phyloP scores from a whole-genome alignment of 768 basidiomycete species.

The Suillus ampliporus region DNA sequence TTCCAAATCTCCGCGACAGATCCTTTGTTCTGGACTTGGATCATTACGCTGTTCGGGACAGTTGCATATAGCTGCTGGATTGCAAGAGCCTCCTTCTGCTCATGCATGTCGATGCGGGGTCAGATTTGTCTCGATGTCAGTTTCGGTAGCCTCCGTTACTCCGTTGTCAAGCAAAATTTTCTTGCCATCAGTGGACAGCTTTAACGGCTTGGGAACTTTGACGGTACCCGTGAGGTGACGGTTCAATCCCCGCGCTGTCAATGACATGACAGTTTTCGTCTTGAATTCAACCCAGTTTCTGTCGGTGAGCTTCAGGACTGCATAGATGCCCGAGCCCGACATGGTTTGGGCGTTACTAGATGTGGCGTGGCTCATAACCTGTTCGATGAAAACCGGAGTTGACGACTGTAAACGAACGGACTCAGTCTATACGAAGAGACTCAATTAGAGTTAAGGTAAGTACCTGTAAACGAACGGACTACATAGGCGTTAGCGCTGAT shows the following conservation, averaged over 20 bases:
- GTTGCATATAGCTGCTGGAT: constrained; percentile 14
- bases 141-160: not conserved
- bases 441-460: too few relatives aligned
- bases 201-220: constrained; percentile 9
- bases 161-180: not conserved
- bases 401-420: too few relatives aligned
- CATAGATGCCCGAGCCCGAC: constrained; percentile 5
- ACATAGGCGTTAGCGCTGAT: too few relatives aligned
- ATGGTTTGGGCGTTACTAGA: too few relatives aligned
- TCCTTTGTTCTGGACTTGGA: constrained; percentile 1
- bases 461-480: too few relatives aligned
- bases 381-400: too few relatives aligned
- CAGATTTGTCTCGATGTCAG: constrained; percentile 2
- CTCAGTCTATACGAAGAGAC: too few relatives aligned
- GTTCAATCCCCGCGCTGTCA: constrained; percentile 4
- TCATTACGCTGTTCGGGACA: constrained; percentile 1
- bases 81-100: constrained; percentile 11
- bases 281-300: constrained; percentile 14
- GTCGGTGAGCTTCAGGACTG: constrained; percentile 11
- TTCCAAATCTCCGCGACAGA: not conserved
- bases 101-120: not conserved
- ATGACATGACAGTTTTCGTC: constrained; percentile 5
- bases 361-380: constrained; percentile 1
- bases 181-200: constrained; percentile 4
- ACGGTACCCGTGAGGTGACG: constrained; percentile 1